Percentiles rank a stretch among this genome's conserved stretches.
Evolutionary conservation across 1,284 basidiomycete genomes (phyloP).

Genomic region (Stereum hirsutum): DNA sequence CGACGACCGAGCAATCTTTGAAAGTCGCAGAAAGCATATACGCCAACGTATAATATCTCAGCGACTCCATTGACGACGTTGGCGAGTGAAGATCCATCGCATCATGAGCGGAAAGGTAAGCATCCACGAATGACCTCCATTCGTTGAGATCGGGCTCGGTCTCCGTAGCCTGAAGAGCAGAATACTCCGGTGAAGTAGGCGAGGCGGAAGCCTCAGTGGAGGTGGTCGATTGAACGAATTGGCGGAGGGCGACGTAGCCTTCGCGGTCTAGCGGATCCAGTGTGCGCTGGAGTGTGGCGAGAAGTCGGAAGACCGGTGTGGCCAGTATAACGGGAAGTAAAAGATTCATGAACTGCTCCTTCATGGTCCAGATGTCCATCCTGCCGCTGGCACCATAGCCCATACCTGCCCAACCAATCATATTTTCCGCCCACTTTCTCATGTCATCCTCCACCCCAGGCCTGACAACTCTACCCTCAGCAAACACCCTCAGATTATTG

Average conservation of each 20-base stretch:
- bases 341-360: neutral
- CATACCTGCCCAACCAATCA: too few relatives aligned
- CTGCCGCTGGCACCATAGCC: too few relatives aligned
- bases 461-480: slow-evolving; percentile 46
- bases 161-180: slow-evolving; percentile 25
- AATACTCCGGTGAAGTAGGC: slow-evolving; percentile 7
- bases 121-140: slow-evolving; percentile 48
- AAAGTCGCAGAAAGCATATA: slow-evolving; percentile 88
- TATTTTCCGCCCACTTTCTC: neutral
- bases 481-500: slow-evolving; percentile 80
- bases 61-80: slow-evolving; percentile 28
- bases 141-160: slow-evolving; percentile 48
- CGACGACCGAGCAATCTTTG: slow-evolving; percentile 91
- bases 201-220: neutral
- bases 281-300: slow-evolving; percentile 1
- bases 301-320: neutral
- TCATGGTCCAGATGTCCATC: neutral
- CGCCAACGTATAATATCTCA: slow-evolving; percentile 57
- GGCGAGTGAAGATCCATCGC: slow-evolving; percentile 28
- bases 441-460: slow-evolving; percentile 27
- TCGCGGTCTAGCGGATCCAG: slow-evolving; percentile 3
- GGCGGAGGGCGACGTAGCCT: neutral
- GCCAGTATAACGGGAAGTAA: neutral
- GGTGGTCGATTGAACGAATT: neutral
- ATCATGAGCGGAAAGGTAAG: slow-evolving; percentile 32